These are phyloP conservation scores for Botrytis medusae DNA, from an alignment of 2,329 filamentous ascomycete genomes.

Conservation along the genomic window DNA sequence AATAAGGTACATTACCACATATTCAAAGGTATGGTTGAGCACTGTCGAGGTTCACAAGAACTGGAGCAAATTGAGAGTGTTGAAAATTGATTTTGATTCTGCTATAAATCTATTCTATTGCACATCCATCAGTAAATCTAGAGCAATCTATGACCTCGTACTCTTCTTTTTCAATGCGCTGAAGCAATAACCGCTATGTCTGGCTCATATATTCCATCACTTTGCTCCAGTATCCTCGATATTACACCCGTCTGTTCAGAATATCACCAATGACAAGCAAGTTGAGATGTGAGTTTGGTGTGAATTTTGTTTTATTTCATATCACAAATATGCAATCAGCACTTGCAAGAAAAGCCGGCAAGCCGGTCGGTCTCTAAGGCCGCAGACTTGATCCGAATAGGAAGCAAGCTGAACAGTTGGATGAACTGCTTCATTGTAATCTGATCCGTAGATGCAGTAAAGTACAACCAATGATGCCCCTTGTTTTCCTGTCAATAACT, in stretches of 20 bases:
- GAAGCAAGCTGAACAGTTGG: conserved; percentile 49
- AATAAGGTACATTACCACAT: no score
- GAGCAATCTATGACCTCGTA: neutral
- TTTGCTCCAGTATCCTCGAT: neutral
- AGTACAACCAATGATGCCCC: conserved; percentile 36
- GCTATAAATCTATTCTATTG: neutral
- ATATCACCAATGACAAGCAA: conserved; percentile 1
- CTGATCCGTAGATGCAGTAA: conserved; percentile 39
- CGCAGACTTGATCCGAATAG: conserved; percentile 57
- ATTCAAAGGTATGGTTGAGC: neutral
- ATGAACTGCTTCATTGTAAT: conserved; percentile 47
- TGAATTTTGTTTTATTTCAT: conserved; percentile 11
- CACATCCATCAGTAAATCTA: neutral
- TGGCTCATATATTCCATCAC: neutral
- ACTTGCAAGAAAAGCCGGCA: conserved; percentile 56
- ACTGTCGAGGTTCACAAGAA: neutral
- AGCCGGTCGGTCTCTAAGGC: conserved; percentile 74
- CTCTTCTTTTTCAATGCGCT: no score
- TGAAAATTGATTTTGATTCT: neutral
- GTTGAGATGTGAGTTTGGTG: neutral
- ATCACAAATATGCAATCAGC: conserved; percentile 20
- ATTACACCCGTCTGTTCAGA: neutral
- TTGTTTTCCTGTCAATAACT: conserved; percentile 33
- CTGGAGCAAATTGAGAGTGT: neutral
- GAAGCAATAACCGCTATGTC: neutral